Evolutionary conservation across 768 basidiomycete genomes (phyloP), one percentile per base, ranked within the genome.

Genomic region (Omphalotus guepiniiformis): DNA sequence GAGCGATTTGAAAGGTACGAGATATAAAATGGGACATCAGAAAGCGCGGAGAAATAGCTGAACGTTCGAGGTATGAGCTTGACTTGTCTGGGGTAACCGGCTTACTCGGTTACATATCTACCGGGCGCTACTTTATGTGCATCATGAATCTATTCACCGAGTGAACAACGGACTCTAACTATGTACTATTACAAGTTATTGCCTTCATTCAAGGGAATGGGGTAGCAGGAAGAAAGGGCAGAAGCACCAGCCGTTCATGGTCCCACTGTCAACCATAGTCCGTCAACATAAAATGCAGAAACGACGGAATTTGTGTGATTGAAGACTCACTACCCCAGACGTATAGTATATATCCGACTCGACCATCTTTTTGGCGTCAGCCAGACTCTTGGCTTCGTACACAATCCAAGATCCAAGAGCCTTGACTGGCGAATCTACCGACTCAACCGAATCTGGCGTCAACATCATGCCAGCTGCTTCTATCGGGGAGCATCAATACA

Each of bases 191-290:
- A 32, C n/a, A n/a, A 9, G n/a, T 32, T n/a, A 32, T 32, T n/a
- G 30, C 9, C 9, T 32, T n/a, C 21, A 37, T 12, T 53, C 39
- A 61, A 30, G 60, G 58, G 34, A 62, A 58, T 8, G 52, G 52
- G 16, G 65, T 66, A 39, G 68, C 70, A 47, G 71, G 58, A n/a
- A 70, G 27, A 38, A 74, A 70, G 6, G 81, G 80, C 28, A 70
- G 49, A 45, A 83, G 76, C 3, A 72, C 63, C 26, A 82, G 48
- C 55, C 73, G 77, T 54, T 80, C 75, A 50, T 67, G 73, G 54
- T 84, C 79, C 82, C 83, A 83, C 82, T 84, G 47, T 8, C 36
- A 18, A 34, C 9, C 22, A 8, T 40, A 37, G 6, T 7, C 4
- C 9, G 30, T 32, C 9, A n/a, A n/a, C n/a, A n/a, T n/a, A n/a